Evolutionary conservation across 169 alveolate genomes (phyloP).

Genomic region (Toxoplasma gondii): DNA sequence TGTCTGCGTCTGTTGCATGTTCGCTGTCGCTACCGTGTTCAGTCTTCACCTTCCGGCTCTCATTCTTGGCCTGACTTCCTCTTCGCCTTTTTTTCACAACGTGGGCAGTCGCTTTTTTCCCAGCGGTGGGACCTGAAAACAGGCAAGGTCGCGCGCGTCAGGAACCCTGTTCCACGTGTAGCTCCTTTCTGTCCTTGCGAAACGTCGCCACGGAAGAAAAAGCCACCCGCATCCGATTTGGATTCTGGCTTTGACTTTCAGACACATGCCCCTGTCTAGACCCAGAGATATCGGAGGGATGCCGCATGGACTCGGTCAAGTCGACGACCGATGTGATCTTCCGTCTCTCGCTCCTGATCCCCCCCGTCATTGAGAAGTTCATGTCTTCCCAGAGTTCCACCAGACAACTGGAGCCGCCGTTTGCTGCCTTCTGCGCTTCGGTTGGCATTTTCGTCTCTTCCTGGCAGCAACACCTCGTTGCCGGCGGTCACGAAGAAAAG

Average conservation of each 20-base stretch:
- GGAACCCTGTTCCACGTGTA: no score
- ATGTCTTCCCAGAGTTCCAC: background rate
- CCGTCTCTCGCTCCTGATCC: conserved; percentile 56
- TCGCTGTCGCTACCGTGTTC: no score
- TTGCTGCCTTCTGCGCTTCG: conserved; percentile 66
- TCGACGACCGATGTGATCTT: conserved; percentile 58
- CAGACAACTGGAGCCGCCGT: conserved; percentile 14
- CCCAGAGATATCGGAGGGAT: conserved; percentile 20
- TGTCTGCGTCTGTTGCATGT: no score
- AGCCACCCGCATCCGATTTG: background rate
- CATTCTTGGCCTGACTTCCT: no score
- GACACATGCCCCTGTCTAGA: conserved; percentile 17
- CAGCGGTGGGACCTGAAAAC: no score
- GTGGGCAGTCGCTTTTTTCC: no score
- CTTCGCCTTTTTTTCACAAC: no score
- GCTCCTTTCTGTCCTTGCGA: no score
- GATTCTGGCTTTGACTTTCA: background rate
- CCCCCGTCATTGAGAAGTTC: conserved; percentile 35
- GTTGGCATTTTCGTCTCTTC: conserved; percentile 58
- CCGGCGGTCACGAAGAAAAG: conserved; percentile 54
- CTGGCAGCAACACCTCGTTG: conserved; percentile 70
- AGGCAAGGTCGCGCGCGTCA: no score
- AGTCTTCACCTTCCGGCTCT: no score
- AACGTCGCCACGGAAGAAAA: no score
- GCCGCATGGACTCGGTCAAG: conserved; percentile 60